Evolutionary conservation across 305 asterid genomes (phyloP).

Genomic region (Solanum hybrid): DNA sequence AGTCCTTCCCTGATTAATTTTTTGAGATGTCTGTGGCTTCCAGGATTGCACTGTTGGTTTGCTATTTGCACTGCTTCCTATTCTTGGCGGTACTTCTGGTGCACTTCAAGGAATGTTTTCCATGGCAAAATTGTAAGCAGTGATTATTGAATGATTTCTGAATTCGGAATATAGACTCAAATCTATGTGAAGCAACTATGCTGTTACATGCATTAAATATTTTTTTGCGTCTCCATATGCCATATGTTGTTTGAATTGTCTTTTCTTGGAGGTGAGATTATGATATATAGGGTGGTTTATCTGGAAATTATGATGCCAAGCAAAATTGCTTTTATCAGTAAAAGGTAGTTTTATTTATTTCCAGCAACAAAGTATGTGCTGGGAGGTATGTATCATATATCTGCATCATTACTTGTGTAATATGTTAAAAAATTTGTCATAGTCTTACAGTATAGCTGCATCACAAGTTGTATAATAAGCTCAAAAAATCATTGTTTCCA

Average conservation of each 20-base stretch:
- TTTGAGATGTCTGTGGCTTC: slow-evolving; percentile 13
- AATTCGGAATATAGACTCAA: not conserved
- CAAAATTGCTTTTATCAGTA: not conserved
- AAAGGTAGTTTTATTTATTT: not conserved
- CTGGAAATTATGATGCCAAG: not conserved
- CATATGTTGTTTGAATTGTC: not conserved
- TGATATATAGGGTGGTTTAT: not conserved
- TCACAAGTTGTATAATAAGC: not conserved
- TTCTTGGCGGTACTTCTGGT: slow-evolving; percentile 77
- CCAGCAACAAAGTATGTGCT: not conserved
- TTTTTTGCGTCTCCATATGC: not conserved
- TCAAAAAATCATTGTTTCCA: not conserved
- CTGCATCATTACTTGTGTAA: not conserved
- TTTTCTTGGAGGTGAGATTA: not conserved
- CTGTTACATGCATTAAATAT: not conserved
- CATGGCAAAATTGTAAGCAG: slow-evolving; percentile 58
- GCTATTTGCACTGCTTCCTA: slow-evolving; percentile 81
- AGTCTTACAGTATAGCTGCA: not conserved
- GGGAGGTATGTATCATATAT: not conserved
- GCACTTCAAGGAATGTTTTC: slow-evolving; percentile 62
- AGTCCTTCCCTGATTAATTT: not conserved
- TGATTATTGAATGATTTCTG: not conserved
- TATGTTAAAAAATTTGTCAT: not conserved
- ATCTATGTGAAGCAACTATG: not conserved
- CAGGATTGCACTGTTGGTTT: slow-evolving; percentile 88